Conservation (phyloP, 345 rosid species). For the Euphorbia tirucalli region DNA sequence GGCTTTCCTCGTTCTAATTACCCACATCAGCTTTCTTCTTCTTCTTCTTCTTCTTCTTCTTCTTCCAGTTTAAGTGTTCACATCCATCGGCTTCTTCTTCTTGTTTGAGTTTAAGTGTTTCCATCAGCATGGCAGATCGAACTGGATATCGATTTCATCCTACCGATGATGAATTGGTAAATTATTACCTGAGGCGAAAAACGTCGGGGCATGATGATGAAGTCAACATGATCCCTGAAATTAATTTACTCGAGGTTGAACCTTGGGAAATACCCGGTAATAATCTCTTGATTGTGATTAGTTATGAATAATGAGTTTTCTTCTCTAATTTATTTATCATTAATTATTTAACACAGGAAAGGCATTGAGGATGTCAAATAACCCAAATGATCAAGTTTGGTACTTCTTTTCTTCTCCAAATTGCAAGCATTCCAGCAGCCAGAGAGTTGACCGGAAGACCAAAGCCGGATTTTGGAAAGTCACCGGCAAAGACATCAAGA, state of each 20-base stretch:
- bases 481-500: conserved; percentile 29
- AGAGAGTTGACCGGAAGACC: conserved; percentile 25
- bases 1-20: no score
- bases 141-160: conserved; percentile 13
- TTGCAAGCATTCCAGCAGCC: conserved; percentile 24
- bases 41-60: no score
- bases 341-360: no score
- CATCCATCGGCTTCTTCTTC: no score
- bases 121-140: no score
- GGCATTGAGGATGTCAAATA: no score
- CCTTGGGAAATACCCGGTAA: conserved; percentile 14
- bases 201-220: not conserved
- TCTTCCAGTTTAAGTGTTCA: no score
- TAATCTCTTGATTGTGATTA: no score
- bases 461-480: conserved; percentile 51
- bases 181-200: not conserved
- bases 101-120: no score
- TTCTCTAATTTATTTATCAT: no score
- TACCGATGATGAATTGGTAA: conserved; percentile 2
- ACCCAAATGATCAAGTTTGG: conserved; percentile 24
- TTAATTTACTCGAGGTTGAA: not conserved
- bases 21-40: no score
- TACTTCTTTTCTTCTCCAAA: conserved; percentile 35
- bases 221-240: not conserved
- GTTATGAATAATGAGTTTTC: no score